Evolutionary conservation across 2,329 filamentous ascomycete species (phyloP).

Genomic region (Aureobasidium sp.): DNA sequence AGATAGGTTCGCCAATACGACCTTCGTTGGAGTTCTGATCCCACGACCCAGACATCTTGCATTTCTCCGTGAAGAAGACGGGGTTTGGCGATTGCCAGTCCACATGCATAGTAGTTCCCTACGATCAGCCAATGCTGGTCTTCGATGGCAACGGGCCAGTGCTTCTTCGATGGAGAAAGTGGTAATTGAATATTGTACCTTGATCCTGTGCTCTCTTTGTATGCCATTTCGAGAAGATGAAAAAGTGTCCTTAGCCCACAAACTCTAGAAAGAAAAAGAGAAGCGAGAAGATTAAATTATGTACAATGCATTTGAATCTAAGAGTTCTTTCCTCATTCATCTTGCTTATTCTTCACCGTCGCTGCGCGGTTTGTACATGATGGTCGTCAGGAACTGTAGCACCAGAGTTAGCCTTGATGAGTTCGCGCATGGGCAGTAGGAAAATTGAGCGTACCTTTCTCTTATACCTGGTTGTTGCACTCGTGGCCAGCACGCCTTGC

Average conservation of each 20-base stretch:
- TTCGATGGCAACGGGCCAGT: not conserved
- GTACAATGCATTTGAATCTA: not conserved
- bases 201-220: constrained; percentile 3
- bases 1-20: not conserved
- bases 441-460: constrained; percentile 59
- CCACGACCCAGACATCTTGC: not conserved
- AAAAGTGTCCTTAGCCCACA: not conserved
- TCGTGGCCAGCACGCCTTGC: constrained; percentile 89
- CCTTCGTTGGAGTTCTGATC: not conserved
- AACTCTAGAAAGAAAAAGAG: constrained; percentile 3
- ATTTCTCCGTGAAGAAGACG: not conserved
- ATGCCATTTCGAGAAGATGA: not conserved
- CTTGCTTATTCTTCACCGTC: constrained; percentile 27
- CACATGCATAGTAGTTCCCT: not conserved
- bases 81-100: not conserved
- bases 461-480: constrained; percentile 94
- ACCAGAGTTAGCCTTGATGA: not conserved
- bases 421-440: too few species aligned
- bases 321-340: not conserved
- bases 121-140: not conserved
- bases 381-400: constrained; percentile 84
- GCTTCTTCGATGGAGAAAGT: not conserved
- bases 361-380: constrained; percentile 87
- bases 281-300: constrained; percentile 8
- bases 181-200: not conserved